Base-by-base conservation (phyloP, 2,329 filamentous ascomycete species). In the Neonectria sp. region DNA sequence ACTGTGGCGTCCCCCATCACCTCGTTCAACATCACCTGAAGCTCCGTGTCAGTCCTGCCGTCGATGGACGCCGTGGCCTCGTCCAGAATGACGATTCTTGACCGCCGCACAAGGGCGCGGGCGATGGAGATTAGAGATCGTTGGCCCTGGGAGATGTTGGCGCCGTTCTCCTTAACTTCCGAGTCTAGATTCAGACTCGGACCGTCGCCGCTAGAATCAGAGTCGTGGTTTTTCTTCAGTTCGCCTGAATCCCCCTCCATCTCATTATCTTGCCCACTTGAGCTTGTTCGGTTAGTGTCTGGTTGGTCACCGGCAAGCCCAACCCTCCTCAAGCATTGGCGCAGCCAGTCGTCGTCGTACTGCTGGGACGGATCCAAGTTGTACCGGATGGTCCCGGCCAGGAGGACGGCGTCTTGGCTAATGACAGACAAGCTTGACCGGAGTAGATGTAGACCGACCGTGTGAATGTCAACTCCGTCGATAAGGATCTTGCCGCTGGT, bases 381-480 rank as follows among this genome's bases (percentile, higher is more conserved):
- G 79, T 86, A 93, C 67, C 94, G 88, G 68, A 97, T 91, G 0
- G 93, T 97, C 68, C 94, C 94, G 3, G 91, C 94, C 79, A 97
- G 96, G 1, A 97, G 86, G 0, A 94, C 96, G 65, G 92, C 94
- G 78, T 97, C 95, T 83, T 97, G 95, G 46, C 94, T 94, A 57
- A 97, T 94, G 81, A 97, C 97, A 3, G 95, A 95, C 73, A 97
- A 94, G 37, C 91, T 90, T 81, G 95, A 92, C 56, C 95, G 91
- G 76, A 97, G 85, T 79, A 97, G 93, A 72, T 92, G 91, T 24
- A 97, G 86, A 12, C 94, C 94, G 65, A 97, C 96, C 70, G 87
- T 84, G 35, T 93, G 90, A 75, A 97, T 92, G 76, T 97, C 93
- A 29, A 97, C 85, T 70, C 91, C 91, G 73, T 97, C 95, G 55